A percentile compares a stretch with the other conserved stretches of the same genome.
Evolutionary conservation across 345 rosid species (phyloP).

Genomic region (Lepidium aucheri): DNA sequence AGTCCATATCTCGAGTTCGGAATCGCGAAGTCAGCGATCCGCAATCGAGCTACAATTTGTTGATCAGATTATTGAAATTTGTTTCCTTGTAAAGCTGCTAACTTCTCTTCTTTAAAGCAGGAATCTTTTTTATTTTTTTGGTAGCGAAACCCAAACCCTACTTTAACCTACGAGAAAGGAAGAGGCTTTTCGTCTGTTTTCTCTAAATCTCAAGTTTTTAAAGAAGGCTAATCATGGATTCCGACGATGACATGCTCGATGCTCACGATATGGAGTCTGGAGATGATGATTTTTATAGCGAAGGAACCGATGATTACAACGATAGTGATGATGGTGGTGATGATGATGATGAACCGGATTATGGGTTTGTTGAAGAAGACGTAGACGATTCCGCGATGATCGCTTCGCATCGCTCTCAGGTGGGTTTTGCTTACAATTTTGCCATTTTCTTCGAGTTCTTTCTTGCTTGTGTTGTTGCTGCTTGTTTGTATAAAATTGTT

Average conservation of each 20-base stretch:
- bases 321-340: constrained; percentile 37
- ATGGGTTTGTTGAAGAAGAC: constrained; percentile 47
- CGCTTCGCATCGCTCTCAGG: constrained; percentile 50
- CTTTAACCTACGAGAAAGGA: not conserved
- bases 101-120: constrained; percentile 1
- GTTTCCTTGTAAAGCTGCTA: not conserved
- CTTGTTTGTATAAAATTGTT: not conserved
- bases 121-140: not conserved
- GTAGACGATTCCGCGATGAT: constrained; percentile 39
- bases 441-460: not conserved
- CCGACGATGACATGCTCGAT: constrained; percentile 65
- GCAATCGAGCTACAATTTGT: not conserved
- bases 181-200: constrained; percentile 4
- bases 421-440: not conserved
- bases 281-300: constrained; percentile 76
- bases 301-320: constrained; percentile 49
- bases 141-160: constrained; percentile 21
- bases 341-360: constrained; percentile 36
- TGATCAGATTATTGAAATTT: not conserved
- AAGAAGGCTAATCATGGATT: constrained; percentile 41
- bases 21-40: constrained; percentile 9
- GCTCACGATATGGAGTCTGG: constrained; percentile 51
- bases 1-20: constrained; percentile 1
- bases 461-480: not conserved
- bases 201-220: not conserved